Evolutionary conservation across 441 rosid species (phyloP).

Genomic region (Bruguiera hainesii): DNA sequence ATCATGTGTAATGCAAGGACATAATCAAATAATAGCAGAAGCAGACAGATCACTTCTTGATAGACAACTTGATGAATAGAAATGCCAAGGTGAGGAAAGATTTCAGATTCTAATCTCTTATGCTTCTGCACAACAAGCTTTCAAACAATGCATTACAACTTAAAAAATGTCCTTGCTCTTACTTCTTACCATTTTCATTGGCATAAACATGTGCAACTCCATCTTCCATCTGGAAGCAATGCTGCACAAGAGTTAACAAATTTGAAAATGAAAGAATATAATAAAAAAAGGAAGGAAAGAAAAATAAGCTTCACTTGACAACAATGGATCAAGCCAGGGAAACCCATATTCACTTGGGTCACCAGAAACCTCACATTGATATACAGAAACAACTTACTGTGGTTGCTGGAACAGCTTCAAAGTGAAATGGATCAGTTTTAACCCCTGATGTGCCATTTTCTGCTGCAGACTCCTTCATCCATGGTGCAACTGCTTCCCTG

Average conservation of each 20-base stretch:
- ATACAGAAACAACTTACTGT: conserved; percentile 36
- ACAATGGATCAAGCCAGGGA: background rate
- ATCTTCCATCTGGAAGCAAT: conserved; percentile 60
- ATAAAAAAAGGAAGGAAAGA: background rate
- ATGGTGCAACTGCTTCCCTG: conserved; percentile 58
- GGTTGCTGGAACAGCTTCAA: conserved; percentile 48
- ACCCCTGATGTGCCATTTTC: conserved; percentile 33
- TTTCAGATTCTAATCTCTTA: background rate
- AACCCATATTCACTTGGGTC: background rate
- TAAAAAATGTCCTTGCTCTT: background rate
- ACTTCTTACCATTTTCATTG: conserved; percentile 41
- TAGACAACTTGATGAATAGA: background rate
- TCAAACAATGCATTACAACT: background rate
- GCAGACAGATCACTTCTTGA: too few species aligned
- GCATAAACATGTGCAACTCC: conserved; percentile 68
- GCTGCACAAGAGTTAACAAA: conserved; percentile 37
- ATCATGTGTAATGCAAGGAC: too few species aligned
- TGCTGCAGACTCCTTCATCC: conserved; percentile 42
- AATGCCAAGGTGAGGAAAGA: background rate
- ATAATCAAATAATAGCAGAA: too few species aligned
- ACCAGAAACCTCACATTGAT: conserved; percentile 6
- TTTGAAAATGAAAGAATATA: background rate
- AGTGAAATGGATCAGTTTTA: conserved; percentile 50
- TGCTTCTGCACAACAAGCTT: background rate
- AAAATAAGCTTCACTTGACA: background rate